These are phyloP conservation scores for Puccinia triticina DNA, from an alignment of 1,284 basidiomycete genomes.

Conservation along the genomic window DNA sequence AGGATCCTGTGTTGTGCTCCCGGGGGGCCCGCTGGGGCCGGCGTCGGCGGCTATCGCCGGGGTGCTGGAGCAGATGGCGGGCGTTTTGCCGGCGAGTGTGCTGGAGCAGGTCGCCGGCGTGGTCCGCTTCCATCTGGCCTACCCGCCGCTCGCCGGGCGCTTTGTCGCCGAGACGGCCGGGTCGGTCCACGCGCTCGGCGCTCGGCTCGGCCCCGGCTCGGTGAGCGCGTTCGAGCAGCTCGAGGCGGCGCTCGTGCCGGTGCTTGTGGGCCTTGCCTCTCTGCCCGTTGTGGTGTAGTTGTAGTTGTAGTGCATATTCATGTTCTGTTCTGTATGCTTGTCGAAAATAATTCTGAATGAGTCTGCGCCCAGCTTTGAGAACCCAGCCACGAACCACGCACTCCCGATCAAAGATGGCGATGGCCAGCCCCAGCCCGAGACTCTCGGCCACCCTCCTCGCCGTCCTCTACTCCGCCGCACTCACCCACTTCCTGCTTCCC, in stretches of 20 bases:
- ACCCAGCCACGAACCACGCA: neutral
- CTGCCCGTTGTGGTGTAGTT: too few species aligned
- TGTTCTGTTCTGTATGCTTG: too few species aligned
- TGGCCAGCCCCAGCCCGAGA: neutral
- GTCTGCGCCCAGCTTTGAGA: neutral
- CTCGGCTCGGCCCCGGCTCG: neutral
- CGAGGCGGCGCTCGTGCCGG: neutral
- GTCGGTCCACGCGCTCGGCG: neutral
- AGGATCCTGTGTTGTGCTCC: neutral
- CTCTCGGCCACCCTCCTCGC: neutral
- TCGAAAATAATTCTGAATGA: neutral
- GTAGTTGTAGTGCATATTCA: too few species aligned
- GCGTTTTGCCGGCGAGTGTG: neutral
- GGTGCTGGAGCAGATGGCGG: neutral
- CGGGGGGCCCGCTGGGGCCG: neutral
- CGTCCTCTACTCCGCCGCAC: neutral
- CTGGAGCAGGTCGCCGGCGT: neutral
- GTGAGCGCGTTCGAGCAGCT: neutral
- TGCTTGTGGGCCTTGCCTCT: neutral
- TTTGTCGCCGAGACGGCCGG: neutral
- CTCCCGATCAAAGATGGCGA: neutral
- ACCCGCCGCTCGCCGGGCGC: neutral
- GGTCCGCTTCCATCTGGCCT: conserved; percentile 1
- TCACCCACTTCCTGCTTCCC: neutral
- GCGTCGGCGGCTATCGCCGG: neutral